Base-by-base conservation (phyloP, 768 basidiomycete genomes). In the Podaxis carcinomalis region DNA sequence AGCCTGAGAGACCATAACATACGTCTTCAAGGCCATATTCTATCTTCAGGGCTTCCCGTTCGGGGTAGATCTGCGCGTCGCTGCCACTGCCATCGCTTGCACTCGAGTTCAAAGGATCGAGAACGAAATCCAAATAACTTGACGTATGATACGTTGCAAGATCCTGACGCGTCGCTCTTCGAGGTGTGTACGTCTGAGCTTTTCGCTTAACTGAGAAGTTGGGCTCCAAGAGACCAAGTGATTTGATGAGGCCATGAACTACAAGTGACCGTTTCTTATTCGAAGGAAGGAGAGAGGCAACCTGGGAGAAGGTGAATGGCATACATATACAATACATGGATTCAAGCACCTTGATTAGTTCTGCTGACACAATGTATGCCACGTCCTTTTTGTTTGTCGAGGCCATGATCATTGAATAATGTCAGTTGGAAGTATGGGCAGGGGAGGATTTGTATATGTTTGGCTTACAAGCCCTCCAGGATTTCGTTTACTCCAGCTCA, bases 131-230 rank as follows among this genome's bases (percentile, higher is more conserved):
- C 4, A 94, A 77, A 69, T 88, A 95, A 36, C 84, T 83, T n/a
- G 74, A 73, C 19, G 83, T 85, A 67, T 95, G 93, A 67, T 92
- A 95, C 16, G 75, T 73, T 11, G 76, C 65, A 4, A 96, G 80
- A 9, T 90, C 85, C 37, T 78, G 80, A 60, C 70, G 70, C 0
- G 77, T 82, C 0, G 90, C 92, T 25, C 73, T 77, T 4, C 68
- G 65, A 0, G 90, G 87, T 3, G 78, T 78, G 3, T 90, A 67
- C 2, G 88, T 73, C 39, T 71, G 75, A 21, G 85, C 68, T 10
- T 67, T 73, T 55, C 70, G 60, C 59, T 56, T 64, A 27, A 64
- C 21, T 9, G 70, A 65, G 40, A 68, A 69, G 1, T 68, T 61
- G 14, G 72, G 64, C 6, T 72, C 70, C 61, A 87, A 73, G 21